Percentiles rank a stretch among this genome's conserved stretches.
These are phyloP conservation scores for Neolentinus lepideus DNA, from an alignment of 1,284 basidiomycete genomes.

Conservation along the genomic window DNA sequence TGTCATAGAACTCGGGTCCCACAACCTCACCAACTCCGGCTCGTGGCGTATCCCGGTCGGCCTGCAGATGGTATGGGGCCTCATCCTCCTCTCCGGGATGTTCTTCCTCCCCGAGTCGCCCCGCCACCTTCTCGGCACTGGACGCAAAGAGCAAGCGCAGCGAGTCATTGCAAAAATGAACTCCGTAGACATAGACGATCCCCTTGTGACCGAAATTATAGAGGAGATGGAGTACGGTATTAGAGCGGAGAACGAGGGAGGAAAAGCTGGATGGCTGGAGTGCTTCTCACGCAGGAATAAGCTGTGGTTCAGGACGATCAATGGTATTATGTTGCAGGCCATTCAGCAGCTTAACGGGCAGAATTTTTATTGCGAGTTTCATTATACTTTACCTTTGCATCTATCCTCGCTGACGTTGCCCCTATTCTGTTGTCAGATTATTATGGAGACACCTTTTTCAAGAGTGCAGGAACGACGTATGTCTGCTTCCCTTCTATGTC, in stretches of 20 bases:
- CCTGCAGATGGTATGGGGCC: slow-evolving; percentile 63
- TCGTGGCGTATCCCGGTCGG: slow-evolving; percentile 71
- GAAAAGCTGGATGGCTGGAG: slow-evolving; percentile 73
- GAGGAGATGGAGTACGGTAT: slow-evolving; percentile 68
- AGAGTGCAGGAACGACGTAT: slow-evolving; percentile 52
- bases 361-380: slow-evolving; percentile 62
- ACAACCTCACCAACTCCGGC: slow-evolving; percentile 47
- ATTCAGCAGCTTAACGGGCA: slow-evolving; percentile 76
- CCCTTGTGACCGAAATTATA: slow-evolving; percentile 53
- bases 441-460: slow-evolving; percentile 80
- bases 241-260: slow-evolving; percentile 64
- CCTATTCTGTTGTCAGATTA: slow-evolving; percentile 40
- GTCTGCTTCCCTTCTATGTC: not conserved
- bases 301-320: slow-evolving; percentile 66
- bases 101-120: slow-evolving; percentile 77
- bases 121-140: slow-evolving; percentile 56
- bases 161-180: slow-evolving; percentile 62
- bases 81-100: slow-evolving; percentile 61
- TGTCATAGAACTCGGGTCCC: slow-evolving; percentile 65
- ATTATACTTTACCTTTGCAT: not conserved
- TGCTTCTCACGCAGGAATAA: slow-evolving; percentile 67
- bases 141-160: slow-evolving; percentile 46
- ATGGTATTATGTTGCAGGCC: slow-evolving; percentile 79
- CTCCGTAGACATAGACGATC: slow-evolving; percentile 51
- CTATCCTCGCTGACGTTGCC: not conserved